Conservation (phyloP, 257 asterid species). For the Jacaranda mimosifolia region DNA sequence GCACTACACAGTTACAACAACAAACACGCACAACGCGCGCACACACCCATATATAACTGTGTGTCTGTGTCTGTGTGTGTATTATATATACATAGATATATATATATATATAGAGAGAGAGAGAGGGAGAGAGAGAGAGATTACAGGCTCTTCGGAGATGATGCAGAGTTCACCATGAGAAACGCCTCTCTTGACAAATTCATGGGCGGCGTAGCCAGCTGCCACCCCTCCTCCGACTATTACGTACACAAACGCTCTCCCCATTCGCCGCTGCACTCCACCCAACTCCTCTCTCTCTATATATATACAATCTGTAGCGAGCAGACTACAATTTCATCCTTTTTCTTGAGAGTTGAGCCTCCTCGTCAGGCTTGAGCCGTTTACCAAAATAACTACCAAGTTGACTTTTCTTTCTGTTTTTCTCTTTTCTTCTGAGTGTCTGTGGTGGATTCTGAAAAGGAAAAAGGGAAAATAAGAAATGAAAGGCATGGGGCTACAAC, state of each 20-base stretch:
- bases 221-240: constrained; percentile 96
- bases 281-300: constrained; percentile 19
- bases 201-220: constrained; percentile 94
- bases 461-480: no score
- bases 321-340: constrained; percentile 38
- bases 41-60: no score
- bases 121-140: constrained; percentile 27
- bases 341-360: constrained; percentile 51
- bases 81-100: no score
- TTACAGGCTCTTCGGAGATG: constrained; percentile 92
- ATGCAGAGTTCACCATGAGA: constrained; percentile 91
- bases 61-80: no score
- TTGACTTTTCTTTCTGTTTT: constrained; percentile 33
- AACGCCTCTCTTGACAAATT: constrained; percentile 80
- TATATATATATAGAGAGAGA: background rate
- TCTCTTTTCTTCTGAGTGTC: background rate
- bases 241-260: constrained; percentile 92
- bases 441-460: no score
- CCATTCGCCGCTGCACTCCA: constrained; percentile 59
- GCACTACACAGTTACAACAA: constrained; percentile 16
- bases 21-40: background rate
- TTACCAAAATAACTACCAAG: constrained; percentile 42
- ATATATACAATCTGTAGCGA: constrained; percentile 5
- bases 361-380: constrained; percentile 32
- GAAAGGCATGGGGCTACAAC: no score